Percentiles rank a stretch among this genome's conserved stretches.
Evolutionary conservation across 306 rosid species (phyloP).

Genomic region (Trifolium repens): DNA sequence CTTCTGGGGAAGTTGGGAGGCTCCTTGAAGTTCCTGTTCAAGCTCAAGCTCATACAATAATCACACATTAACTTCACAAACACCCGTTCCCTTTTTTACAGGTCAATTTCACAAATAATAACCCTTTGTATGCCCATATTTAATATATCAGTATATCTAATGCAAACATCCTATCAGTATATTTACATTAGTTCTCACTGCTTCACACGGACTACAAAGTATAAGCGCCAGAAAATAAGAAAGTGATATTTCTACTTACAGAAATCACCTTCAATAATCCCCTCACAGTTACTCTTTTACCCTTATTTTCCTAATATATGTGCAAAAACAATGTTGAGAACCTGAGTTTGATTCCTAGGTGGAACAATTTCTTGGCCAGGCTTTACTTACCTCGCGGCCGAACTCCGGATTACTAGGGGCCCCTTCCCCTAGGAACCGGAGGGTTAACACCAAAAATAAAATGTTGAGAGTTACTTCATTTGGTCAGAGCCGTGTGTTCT

Average conservation of each 20-base stretch:
- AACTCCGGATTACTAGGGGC: too few relatives aligned
- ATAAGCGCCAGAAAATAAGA: conserved; percentile 7
- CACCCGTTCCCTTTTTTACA: background rate
- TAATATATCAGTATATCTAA: conserved; percentile 5
- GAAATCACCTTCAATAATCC: conserved; percentile 18
- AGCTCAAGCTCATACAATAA: background rate
- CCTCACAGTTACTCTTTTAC: background rate
- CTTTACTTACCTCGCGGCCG: too few relatives aligned
- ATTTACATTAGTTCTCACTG: conserved; percentile 20
- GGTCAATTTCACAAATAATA: conserved; percentile 2
- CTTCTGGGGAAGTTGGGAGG: background rate
- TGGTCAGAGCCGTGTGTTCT: background rate
- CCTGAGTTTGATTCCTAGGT: too few relatives aligned
- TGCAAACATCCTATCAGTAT: background rate
- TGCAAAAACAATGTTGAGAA: background rate
- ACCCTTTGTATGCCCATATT: background rate
- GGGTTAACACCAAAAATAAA: background rate
- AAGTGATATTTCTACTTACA: conserved; percentile 26
- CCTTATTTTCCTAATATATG: conserved; percentile 8
- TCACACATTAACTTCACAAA: background rate
- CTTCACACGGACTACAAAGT: conserved; percentile 20
- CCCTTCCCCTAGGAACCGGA: too few relatives aligned
- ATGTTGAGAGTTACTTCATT: background rate
- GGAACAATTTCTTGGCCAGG: too few relatives aligned
- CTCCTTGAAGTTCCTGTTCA: background rate